These are phyloP conservation scores for Endogone sp. DNA, from an alignment of 192 early-diverging fungal species.

Conservation along the genomic window DNA sequence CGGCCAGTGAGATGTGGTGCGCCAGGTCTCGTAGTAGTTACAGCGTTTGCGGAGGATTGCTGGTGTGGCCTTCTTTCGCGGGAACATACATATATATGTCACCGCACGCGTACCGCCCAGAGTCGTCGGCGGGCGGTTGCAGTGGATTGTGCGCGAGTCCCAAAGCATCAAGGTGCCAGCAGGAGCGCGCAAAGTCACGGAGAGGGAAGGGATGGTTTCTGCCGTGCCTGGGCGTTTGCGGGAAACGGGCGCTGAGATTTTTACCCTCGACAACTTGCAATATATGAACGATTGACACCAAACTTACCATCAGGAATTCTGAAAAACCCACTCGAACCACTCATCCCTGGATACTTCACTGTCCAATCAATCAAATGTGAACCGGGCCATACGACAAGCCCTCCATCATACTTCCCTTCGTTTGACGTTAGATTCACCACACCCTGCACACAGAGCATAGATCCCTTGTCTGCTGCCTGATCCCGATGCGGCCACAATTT, in stretches of 20 bases:
- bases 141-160: conserved; percentile 23
- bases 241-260: background rate
- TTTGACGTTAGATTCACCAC: conserved; percentile 13
- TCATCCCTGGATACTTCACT: background rate
- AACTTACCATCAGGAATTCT: background rate
- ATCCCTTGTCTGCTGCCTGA: conserved; percentile 8
- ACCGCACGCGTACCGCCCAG: conserved; percentile 12
- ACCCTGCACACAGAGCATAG: conserved; percentile 15
- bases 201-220: conserved; percentile 7
- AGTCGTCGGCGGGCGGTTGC: conserved; percentile 16
- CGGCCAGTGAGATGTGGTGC: conserved; percentile 17
- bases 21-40: conserved; percentile 7
- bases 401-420: conserved; percentile 11
- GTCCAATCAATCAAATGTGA: conserved; percentile 18
- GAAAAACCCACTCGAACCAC: conserved; percentile 3
- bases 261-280: background rate
- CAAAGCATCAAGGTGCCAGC: conserved; percentile 15
- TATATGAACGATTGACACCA: background rate
- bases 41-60: conserved; percentile 1
- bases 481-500: conserved; percentile 22
- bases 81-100: conserved; percentile 19
- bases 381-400: conserved; percentile 20
- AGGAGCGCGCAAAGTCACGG: conserved; percentile 15
- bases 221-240: background rate
- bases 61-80: conserved; percentile 6